Evolutionary conservation across 495 filamentous ascomycete genomes (phyloP).

Genomic region (Daldinia decipiens): DNA sequence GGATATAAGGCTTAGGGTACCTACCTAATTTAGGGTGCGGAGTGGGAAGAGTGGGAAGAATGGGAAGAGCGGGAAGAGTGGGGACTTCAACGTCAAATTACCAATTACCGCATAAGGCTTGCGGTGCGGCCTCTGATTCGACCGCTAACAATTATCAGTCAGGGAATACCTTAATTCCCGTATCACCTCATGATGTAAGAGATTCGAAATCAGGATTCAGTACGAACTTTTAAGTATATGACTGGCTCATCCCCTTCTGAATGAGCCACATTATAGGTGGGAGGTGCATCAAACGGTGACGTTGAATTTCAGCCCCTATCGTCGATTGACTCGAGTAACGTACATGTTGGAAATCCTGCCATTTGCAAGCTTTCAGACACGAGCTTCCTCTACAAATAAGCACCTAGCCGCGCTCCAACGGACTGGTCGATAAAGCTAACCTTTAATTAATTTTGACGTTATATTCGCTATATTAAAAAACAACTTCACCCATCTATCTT

Average conservation of each 20-base stretch:
- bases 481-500: not conserved
- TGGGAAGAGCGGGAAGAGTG: no score
- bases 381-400: constrained; percentile 35
- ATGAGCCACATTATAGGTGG: not conserved
- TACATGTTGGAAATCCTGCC: constrained; percentile 27
- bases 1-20: not conserved
- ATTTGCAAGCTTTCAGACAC: constrained; percentile 15
- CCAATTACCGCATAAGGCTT: constrained; percentile 40
- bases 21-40: no score
- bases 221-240: constrained; percentile 18
- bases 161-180: constrained; percentile 11
- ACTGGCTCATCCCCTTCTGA: not conserved
- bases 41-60: no score
- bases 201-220: constrained; percentile 38
- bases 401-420: constrained; percentile 1
- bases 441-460: not conserved
- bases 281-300: constrained; percentile 36
- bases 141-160: not conserved
- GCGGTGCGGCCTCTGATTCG: constrained; percentile 33
- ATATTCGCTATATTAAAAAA: not conserved
- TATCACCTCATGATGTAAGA: constrained; percentile 42
- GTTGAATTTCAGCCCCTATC: constrained; percentile 28
- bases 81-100: constrained; percentile 40
- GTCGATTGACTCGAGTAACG: constrained; percentile 36
- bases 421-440: not conserved